Evolutionary conservation across 352 stramenopile species (phyloP).

Genomic region (Phytophthora colocasiae): DNA sequence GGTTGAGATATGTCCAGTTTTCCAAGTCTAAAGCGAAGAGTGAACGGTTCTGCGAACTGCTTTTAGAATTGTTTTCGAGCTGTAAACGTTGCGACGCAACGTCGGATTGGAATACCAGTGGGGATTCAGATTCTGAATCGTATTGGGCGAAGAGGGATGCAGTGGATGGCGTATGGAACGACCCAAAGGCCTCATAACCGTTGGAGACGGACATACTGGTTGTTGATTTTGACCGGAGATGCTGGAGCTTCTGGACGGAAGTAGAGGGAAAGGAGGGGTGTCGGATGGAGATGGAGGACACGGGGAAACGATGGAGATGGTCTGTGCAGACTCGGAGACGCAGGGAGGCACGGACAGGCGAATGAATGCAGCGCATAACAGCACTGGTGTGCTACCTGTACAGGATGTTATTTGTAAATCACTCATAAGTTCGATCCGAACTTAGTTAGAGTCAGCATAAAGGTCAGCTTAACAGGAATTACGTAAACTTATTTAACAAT

Average conservation of each 20-base stretch:
- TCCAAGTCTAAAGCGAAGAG: conserved; percentile 67
- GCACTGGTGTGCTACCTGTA: too few relatives aligned
- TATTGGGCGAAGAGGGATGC: conserved; percentile 57
- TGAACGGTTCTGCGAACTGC: conserved; percentile 41
- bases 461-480: too few relatives aligned
- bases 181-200: conserved; percentile 79
- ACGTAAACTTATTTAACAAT: too few relatives aligned
- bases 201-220: conserved; percentile 9
- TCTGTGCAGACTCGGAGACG: not conserved
- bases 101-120: conserved; percentile 27
- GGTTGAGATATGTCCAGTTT: conserved; percentile 94
- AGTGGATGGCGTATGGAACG: conserved; percentile 76
- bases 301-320: not conserved
- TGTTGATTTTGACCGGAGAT: conserved; percentile 11
- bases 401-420: too few relatives aligned
- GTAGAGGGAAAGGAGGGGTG: not conserved
- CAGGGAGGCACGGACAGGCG: not conserved
- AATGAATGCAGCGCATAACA: conserved; percentile 8
- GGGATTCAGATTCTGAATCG: conserved; percentile 1
- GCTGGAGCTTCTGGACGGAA: conserved; percentile 11
- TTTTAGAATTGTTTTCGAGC: conserved; percentile 7
- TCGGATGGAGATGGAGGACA: not conserved
- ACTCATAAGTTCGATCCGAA: too few relatives aligned
- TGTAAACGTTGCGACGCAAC: conserved; percentile 22
- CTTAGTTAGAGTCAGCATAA: too few relatives aligned